phyloP scores from a whole-genome alignment of 2,329 filamentous ascomycete genomes.

The Aspergillus novoparasiticus region DNA sequence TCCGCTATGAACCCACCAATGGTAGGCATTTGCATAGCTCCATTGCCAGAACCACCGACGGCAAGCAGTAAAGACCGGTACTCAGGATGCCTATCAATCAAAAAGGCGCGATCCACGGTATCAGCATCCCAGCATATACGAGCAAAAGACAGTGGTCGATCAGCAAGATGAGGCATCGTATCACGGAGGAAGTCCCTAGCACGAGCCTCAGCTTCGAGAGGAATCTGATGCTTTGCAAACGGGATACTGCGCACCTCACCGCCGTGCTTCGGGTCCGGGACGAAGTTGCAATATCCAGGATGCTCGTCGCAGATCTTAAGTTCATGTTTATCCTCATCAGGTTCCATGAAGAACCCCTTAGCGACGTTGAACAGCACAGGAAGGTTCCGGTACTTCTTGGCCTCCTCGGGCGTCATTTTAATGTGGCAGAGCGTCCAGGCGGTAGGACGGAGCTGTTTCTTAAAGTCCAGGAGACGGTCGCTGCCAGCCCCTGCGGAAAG shows the following conservation, averaged over 20 bases:
- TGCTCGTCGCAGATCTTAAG: conserved; percentile 55
- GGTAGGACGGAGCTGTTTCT: conserved; percentile 56
- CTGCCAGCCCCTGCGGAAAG: conserved; percentile 55
- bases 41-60: conserved; percentile 56
- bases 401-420: conserved; percentile 50
- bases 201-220: conserved; percentile 50
- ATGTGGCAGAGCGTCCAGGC: conserved; percentile 59
- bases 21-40: conserved; percentile 56
- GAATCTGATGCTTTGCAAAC: conserved; percentile 48
- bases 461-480: conserved; percentile 51
- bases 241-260: conserved; percentile 41
- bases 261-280: conserved; percentile 25
- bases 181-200: conserved; percentile 54
- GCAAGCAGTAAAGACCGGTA: conserved; percentile 49
- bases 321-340: conserved; percentile 44
- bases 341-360: conserved; percentile 54
- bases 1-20: conserved; percentile 56
- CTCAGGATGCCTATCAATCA: conserved; percentile 55
- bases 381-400: conserved; percentile 48
- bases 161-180: conserved; percentile 56
- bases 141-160: conserved; percentile 52
- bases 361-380: conserved; percentile 55
- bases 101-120: conserved; percentile 56
- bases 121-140: conserved; percentile 62
- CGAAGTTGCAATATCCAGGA: conserved; percentile 57